Conservation (phyloP, 257 asterid genomes). For the Handroanthus guayacan region DNA sequence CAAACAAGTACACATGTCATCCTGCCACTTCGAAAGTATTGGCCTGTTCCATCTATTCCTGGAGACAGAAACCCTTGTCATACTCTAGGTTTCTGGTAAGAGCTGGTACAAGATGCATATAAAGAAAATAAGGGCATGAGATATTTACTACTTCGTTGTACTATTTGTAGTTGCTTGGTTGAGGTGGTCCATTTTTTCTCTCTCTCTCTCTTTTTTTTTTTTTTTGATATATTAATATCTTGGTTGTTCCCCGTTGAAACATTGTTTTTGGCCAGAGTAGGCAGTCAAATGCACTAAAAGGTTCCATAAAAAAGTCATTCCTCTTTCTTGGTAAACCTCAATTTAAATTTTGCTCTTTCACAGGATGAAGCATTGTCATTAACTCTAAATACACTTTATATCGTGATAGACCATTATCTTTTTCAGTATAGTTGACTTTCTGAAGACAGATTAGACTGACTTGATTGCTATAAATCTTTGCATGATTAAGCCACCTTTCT, state of each 20-base stretch:
- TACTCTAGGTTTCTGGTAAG: background rate
- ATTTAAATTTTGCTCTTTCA: background rate
- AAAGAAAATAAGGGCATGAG: background rate
- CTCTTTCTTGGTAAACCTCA: conserved; percentile 17
- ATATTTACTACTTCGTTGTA: background rate
- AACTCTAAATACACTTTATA: conserved; percentile 3
- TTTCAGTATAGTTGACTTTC: background rate
- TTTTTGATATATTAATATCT: background rate
- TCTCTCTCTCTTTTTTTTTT: background rate
- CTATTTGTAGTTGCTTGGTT: background rate
- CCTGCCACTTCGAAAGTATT: background rate
- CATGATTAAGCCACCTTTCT: conserved; percentile 7
- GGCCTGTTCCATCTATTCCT: background rate
- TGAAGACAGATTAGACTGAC: background rate
- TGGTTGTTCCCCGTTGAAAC: background rate
- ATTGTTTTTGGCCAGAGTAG: background rate
- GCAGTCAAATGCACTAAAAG: background rate
- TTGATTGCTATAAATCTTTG: conserved; percentile 13
- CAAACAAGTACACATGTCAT: background rate
- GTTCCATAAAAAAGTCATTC: background rate
- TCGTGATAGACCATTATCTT: background rate
- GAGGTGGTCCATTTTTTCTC: background rate
- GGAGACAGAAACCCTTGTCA: background rate
- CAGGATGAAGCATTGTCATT: conserved; percentile 2
- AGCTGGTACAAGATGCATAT: background rate